Conservation (phyloP, 1,284 basidiomycete species). For the Marasmius sp. region DNA sequence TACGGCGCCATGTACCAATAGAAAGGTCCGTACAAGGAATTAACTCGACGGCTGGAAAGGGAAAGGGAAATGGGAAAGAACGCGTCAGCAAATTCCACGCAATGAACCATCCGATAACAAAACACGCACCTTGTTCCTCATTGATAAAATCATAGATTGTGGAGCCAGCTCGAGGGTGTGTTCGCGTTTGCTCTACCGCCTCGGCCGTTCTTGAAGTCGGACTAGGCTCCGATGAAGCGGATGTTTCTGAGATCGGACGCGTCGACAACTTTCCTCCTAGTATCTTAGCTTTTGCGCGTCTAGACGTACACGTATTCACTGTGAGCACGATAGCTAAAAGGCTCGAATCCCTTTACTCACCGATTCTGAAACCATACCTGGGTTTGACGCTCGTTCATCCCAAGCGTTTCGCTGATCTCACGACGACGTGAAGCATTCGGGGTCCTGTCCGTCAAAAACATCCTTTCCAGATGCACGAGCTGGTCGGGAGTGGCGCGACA, state of each 20-base stretch:
- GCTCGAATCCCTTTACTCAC: conserved; percentile 35
- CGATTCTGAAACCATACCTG: conserved; percentile 89
- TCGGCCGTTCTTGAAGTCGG: conserved; percentile 54
- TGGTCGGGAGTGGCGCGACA: conserved; percentile 78
- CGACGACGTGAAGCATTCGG: conserved; percentile 68
- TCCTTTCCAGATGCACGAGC: conserved; percentile 66
- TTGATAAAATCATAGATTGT: conserved; percentile 60
- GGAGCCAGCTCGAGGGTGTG: too few relatives aligned
- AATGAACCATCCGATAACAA: conserved; percentile 5
- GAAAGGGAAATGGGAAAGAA: neutral
- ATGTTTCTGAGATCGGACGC: conserved; percentile 45
- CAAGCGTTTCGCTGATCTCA: conserved; percentile 73
- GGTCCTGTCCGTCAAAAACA: conserved; percentile 66
- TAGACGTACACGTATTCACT: conserved; percentile 26
- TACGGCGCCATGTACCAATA: conserved; percentile 76
- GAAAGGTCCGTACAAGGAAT: conserved; percentile 74
- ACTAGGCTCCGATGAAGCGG: conserved; percentile 40
- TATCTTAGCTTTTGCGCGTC: conserved; percentile 78
- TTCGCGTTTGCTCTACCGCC: conserved; percentile 32
- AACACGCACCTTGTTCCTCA: conserved; percentile 66
- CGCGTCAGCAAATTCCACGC: neutral
- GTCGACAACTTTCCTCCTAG: conserved; percentile 54
- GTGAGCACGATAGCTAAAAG: neutral
- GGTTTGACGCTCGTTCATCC: conserved; percentile 82
- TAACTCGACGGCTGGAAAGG: conserved; percentile 61